Evolutionary conservation across 176 grass and related monocot genomes (phyloP).

Genomic region (Aegilops speltoides): DNA sequence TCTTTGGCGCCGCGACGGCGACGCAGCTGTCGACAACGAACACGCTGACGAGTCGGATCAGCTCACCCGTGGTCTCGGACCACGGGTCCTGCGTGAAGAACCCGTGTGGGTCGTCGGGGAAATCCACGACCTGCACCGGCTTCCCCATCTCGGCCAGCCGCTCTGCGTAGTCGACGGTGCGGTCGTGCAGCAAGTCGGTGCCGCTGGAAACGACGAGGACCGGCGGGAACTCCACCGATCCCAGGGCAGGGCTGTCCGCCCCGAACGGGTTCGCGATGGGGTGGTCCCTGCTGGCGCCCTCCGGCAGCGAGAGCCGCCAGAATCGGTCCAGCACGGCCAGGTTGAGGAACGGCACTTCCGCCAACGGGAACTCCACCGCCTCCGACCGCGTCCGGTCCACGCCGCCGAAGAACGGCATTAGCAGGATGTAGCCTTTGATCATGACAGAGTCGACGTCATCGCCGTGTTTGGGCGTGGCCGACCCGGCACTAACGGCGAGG

Average conservation of each 20-base stretch:
- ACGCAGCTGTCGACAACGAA: no score
- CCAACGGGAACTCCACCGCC: conserved; percentile 41
- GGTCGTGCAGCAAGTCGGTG: conserved; percentile 65
- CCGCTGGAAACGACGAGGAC: conserved; percentile 66
- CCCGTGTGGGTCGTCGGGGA: conserved; percentile 70
- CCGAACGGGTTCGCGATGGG: conserved; percentile 77
- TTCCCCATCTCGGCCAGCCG: conserved; percentile 59
- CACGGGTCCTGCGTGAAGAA: conserved; percentile 78
- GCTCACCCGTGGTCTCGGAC: conserved; percentile 18
- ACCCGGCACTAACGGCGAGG: conserved; percentile 41
- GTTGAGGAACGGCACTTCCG: conserved; percentile 41
- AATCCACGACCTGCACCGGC: conserved; percentile 61
- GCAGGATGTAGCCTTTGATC: conserved; percentile 47
- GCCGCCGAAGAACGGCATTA: conserved; percentile 94
- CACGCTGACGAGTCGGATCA: no score
- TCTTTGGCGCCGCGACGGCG: no score
- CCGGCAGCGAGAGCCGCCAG: conserved; percentile 84
- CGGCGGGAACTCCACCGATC: conserved; percentile 40
- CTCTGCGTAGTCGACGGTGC: conserved; percentile 55
- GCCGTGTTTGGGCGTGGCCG: neutral
- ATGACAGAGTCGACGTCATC: neutral
- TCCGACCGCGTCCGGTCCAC: conserved; percentile 53
- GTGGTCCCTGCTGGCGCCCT: conserved; percentile 60
- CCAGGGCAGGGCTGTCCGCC: conserved; percentile 46
- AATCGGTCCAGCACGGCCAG: conserved; percentile 60